Evolutionary conservation across 345 rosid genomes (phyloP), one percentile per base, ranked within the genome.

Genomic region (Sisymbrium altissimum): DNA sequence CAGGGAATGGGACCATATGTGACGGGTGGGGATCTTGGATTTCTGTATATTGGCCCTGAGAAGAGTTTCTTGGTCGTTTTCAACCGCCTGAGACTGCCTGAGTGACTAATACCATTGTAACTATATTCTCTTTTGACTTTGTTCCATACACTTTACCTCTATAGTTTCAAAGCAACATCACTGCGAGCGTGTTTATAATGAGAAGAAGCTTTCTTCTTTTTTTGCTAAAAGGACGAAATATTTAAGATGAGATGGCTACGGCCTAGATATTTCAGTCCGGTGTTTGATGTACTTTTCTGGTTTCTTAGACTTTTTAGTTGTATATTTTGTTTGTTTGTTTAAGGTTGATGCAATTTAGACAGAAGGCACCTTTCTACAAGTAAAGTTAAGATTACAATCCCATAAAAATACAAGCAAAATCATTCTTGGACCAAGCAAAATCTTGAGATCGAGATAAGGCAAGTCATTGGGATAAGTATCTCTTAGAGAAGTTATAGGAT

Each of bases 31-130:
- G 98, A 94, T 81, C 92, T 94, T 15, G 98, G 97, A 54, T 91
- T 94, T 83, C 84, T 94, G 12, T 86, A 94, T 53, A 68, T 83
- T 25, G 90, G 91, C 64, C 96, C 97, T 4, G 92, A 86, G 78
- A 91, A 92, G 83, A 89, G 97, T 79, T 94, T 94, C 88, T 83
- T 94, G 33, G 92, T 94, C 69, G 79, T 91, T 76, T 94, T 94
- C 83, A 91, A 88, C 85, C 90, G 96, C 19, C 81, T 94, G 76
- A 87, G 72, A 66, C 80, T 94, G 46, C 97, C 97, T 1, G 85
- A 88, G 46, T 88, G 82, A 88, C 58, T 36, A 53, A 44, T 23
- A 23, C 40, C 13, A 14, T 49, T 57, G 58, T 73, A 66, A 45
- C 55, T 66, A 67, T 12, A 67, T 12, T 29, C 7, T 18, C 49